A percentile compares a stretch with the other conserved stretches of the same genome.
Conservation (phyloP, 306 rosid genomes). For the Cucumis melo region DNA sequence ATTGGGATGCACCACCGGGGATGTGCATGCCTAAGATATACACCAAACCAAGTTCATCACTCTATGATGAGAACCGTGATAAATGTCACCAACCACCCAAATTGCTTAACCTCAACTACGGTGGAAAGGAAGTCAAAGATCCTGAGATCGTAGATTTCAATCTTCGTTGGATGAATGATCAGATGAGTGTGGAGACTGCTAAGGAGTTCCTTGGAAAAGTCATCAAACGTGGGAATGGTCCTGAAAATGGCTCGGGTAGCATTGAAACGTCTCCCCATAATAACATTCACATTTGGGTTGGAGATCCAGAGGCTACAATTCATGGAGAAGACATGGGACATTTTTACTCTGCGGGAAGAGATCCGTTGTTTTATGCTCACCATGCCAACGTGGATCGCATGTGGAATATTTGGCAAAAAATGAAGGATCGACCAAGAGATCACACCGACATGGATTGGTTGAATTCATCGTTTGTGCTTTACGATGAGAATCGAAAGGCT, state of each 20-base stretch:
- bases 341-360: conserved; percentile 50
- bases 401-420: conserved; percentile 52
- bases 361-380: conserved; percentile 47
- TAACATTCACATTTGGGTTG: neutral
- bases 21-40: conserved; percentile 47
- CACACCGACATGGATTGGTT: conserved; percentile 42
- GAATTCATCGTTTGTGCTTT: conserved; percentile 46
- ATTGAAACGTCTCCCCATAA: conserved; percentile 20
- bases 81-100: conserved; percentile 42
- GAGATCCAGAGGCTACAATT: conserved; percentile 9
- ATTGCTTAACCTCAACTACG: conserved; percentile 22
- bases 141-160: conserved; percentile 5
- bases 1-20: conserved; percentile 41
- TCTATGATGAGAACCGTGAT: conserved; percentile 1
- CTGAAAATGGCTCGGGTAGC: too few relatives aligned
- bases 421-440: conserved; percentile 22
- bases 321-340: conserved; percentile 44
- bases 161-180: conserved; percentile 43
- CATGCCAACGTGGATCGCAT: conserved; percentile 56
- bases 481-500: conserved; percentile 48
- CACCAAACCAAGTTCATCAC: conserved; percentile 15
- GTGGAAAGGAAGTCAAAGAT: neutral
- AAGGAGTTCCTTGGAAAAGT: conserved; percentile 31
- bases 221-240: too few relatives aligned
- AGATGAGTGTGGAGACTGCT: conserved; percentile 43